Evolutionary conservation across 805 yeast genomes (phyloP), one percentile per base, ranked within the genome.

Genomic region (Hanseniaspora lindneri): DNA sequence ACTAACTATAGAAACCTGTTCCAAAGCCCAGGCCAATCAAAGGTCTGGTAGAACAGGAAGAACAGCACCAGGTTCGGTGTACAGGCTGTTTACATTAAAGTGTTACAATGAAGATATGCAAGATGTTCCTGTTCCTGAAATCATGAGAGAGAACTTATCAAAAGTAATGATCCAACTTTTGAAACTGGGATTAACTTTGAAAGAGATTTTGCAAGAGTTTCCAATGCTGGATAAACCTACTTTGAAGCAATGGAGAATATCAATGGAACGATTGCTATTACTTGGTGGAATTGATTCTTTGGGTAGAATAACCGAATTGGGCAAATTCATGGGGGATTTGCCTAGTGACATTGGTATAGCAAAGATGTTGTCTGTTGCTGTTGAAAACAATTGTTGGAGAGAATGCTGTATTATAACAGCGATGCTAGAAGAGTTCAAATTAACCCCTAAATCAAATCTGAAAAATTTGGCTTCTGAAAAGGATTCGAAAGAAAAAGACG

Each of bases 41-140:
- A 72, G 98, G 58, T 88, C 96, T 1, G 98, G 98, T 60, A 77
- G 98, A 69, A 98, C 97, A 5, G 98, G 98, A 36, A 80, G 98
- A 69, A 87, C 94, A 7, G 88, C 95, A 1, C 96, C 97, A 0
- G 98, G 98, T 16, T 84, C 85, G 60, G 92, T 97, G 64, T 92
- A 82, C 58, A 63, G 99, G 33, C 66, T 92, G 20, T 92, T 78
- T 60, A 89, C 98, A 0, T 84, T 85, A 60, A 54, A 64, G 51
- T 70, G 75, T 3, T 92, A 76, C 56, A 70, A 75, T 53, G 73
- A 81, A 55, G 97, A 89, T 55, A 67, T 92, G 60, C 80, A 81
- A 10, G 69, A 75, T 2, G 80, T 79, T 58, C 85, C 96, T 1
- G 78, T 83, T 0, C 97, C 99, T 0, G 98, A 92, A 56, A 89